Base-by-base conservation (phyloP, 1,139 yeast genomes). In the Blastobotrys proliferans region DNA sequence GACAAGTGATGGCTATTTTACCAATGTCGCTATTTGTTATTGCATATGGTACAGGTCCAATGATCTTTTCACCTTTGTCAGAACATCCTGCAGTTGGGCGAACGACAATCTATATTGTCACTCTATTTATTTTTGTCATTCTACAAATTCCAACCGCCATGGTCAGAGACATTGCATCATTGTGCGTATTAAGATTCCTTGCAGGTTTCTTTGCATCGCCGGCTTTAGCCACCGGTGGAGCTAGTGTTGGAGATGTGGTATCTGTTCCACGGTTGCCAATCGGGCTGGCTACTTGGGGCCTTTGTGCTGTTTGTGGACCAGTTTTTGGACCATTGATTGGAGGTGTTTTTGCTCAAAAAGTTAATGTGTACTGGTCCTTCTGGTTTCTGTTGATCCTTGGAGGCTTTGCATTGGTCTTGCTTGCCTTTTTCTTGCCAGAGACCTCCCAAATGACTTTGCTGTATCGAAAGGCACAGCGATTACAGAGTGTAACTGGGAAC, bases 221-320 rank as follows among this genome's bases (percentile, higher is more conserved):
- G 4, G 88, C 94, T 0, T 70, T 88, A 58, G 81, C 94, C 3
- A 79, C 85, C 52, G 95, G 92, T 9, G 94, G 90, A 46, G 96
- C 95, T 48, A 79, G 94, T 3, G 74, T 87, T 49, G 73, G 83
- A 46, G 97, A 88, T 63, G 47, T 61, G 19, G 43, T 55, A 20
- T n/a, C 39, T 25, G 2, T 27, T 16, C 53, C 83, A 81, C 31
- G 87, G 86, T 32, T 49, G 29, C 57, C 54, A 1, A 49, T 80
- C 16, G 78, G 65, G 53, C 35, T 69, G 56, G 79, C 58, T 37
- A 60, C 67, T 43, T 77, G 70, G 81, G 78, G 74, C 59, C 72
- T 53, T 47, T 77, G 64, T 61, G 77, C 73, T 54, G 78, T 69
- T 51, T 69, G 63, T 47, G 88, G 87, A 35, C 85, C 86, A 0